Evolutionary conservation across 768 basidiomycete genomes (phyloP).

Genomic region (Mycena vulgaris): DNA sequence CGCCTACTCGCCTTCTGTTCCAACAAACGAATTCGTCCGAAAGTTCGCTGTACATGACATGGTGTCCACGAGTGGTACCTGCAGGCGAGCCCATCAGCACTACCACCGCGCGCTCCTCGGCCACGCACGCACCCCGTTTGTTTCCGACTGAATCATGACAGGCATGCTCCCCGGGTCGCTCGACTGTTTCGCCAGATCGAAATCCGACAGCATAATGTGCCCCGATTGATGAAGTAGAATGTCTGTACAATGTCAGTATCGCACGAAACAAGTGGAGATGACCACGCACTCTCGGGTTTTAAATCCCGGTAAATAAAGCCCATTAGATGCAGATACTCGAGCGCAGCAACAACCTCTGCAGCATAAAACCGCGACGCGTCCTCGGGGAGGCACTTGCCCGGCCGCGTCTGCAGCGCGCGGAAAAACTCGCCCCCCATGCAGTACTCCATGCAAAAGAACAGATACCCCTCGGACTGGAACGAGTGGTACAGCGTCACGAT

Average conservation of each 20-base stretch:
- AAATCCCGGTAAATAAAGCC: conserved; percentile 99
- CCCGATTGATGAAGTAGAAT: conserved; percentile 98
- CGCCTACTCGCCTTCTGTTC: conserved; percentile 88
- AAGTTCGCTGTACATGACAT: conserved; percentile 98
- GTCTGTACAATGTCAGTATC: conserved; percentile 64
- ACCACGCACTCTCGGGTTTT: conserved; percentile 95
- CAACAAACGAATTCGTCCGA: conserved; percentile 98
- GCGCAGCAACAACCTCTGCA: conserved; percentile 96
- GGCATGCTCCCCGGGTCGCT: conserved; percentile 89
- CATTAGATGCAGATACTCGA: conserved; percentile 99
- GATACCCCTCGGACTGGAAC: conserved; percentile 97
- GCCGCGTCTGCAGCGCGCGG: conserved; percentile 94
- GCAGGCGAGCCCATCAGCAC: conserved; percentile 39
- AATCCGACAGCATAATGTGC: conserved; percentile 99
- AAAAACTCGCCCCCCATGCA: conserved; percentile 99
- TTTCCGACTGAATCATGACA: conserved; percentile 88
- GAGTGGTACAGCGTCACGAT: conserved; percentile 99
- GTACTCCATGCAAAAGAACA: conserved; percentile 99
- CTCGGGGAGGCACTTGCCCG: conserved; percentile 96
- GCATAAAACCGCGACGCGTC: conserved; percentile 98
- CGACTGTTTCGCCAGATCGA: conserved; percentile 98
- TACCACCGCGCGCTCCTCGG: conserved; percentile 19
- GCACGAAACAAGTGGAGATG: conserved; percentile 32
- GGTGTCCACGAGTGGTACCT: conserved; percentile 96
- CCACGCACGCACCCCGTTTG: conserved; percentile 83